A percentile compares a stretch with the other conserved stretches of the same genome.
Evolutionary conservation across 2,329 filamentous ascomycete genomes (phyloP).

Genomic region (Amauroascus niger): DNA sequence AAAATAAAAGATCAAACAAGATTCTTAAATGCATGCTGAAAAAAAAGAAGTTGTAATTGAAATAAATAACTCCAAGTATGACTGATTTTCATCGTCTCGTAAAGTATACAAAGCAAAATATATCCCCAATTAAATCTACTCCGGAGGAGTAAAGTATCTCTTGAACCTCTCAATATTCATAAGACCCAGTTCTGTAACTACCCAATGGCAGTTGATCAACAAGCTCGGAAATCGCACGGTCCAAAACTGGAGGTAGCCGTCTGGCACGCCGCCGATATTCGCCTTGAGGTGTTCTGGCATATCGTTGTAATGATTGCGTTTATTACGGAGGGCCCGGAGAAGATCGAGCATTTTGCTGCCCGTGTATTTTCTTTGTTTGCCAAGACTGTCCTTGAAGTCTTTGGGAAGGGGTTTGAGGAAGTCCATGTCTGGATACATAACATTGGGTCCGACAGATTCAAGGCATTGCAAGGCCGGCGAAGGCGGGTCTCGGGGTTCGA

Average conservation of each 20-base stretch:
- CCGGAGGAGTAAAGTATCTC: slow-evolving; percentile 33
- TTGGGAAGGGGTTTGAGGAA: slow-evolving; percentile 68
- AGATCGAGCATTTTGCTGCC: slow-evolving; percentile 75
- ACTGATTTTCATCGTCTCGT: too few species aligned
- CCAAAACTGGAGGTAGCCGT: slow-evolving; percentile 80
- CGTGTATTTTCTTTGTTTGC: slow-evolving; percentile 92
- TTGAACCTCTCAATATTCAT: slow-evolving; percentile 34
- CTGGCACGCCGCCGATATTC: slow-evolving; percentile 62
- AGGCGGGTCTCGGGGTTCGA: slow-evolving; percentile 75
- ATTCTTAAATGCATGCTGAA: too few species aligned
- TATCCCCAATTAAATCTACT: slow-evolving; percentile 19
- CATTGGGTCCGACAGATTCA: slow-evolving; percentile 40
- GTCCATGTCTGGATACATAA: slow-evolving; percentile 52
- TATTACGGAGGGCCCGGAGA: slow-evolving; percentile 80
- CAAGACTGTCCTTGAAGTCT: slow-evolving; percentile 78
- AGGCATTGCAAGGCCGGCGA: slow-evolving; percentile 55
- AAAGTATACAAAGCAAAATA: background rate
- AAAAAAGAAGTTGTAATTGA: background rate
- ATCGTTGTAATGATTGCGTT: slow-evolving; percentile 96
- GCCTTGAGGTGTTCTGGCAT: slow-evolving; percentile 72
- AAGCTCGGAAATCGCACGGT: slow-evolving; percentile 66
- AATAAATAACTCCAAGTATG: background rate
- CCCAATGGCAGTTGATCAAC: slow-evolving; percentile 66
- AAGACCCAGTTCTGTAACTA: slow-evolving; percentile 58
- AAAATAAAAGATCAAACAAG: too few species aligned